Conservation (phyloP, 257 asterid species). For the Petunia secreta region DNA sequence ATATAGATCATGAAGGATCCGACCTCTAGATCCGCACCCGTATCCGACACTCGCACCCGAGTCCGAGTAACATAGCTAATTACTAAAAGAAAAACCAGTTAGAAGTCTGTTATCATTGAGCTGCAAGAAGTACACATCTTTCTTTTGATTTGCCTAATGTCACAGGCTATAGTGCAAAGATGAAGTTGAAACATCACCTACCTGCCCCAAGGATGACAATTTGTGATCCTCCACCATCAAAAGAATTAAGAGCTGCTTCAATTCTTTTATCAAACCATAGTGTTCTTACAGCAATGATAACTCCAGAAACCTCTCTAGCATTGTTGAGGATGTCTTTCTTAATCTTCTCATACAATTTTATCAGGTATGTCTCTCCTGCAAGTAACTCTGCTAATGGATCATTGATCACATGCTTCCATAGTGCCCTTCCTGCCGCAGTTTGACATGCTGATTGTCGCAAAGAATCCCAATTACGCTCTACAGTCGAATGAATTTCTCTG, state of each 20-base stretch:
- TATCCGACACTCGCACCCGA: no score
- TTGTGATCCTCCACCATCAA: conserved; percentile 71
- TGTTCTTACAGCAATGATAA: conserved; percentile 85
- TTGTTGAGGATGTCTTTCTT: conserved; percentile 74
- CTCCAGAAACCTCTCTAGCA: conserved; percentile 89
- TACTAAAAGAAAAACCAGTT: conserved; percentile 20
- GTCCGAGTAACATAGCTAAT: not conserved
- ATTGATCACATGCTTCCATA: conserved; percentile 76
- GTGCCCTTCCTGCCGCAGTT: conserved; percentile 93
- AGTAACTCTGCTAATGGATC: conserved; percentile 89
- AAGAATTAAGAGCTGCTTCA: conserved; percentile 75
- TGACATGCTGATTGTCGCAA: conserved; percentile 81
- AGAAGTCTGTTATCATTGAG: not conserved
- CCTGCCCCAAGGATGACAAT: conserved; percentile 99
- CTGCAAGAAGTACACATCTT: not conserved
- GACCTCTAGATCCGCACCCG: no score
- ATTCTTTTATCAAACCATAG: conserved; percentile 90
- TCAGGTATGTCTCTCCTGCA: conserved; percentile 82
- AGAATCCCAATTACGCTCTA: conserved; percentile 75
- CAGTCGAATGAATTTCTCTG: conserved; percentile 58
- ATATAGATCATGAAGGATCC: no score
- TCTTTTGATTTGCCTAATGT: not conserved
- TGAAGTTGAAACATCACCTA: conserved; percentile 41
- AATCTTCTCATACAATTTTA: conserved; percentile 73
- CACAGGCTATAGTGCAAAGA: not conserved